phyloP scores from a whole-genome alignment of 2,329 filamentous ascomycete species.

The Tympanopsis confertula region DNA sequence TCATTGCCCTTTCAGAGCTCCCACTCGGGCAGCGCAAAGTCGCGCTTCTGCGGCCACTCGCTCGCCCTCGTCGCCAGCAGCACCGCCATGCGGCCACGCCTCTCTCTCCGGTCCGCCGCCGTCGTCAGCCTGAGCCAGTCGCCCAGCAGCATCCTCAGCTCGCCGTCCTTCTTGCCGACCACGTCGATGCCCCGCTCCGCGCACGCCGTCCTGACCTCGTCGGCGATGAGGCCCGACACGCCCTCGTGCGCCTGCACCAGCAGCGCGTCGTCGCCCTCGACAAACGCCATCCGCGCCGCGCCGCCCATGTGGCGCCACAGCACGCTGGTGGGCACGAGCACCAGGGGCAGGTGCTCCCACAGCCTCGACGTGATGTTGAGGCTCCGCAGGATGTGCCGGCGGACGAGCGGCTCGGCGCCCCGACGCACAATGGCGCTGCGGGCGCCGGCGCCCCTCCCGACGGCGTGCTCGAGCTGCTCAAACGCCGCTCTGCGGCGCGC shows the following conservation, averaged over 20 bases:
- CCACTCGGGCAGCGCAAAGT: too few species aligned
- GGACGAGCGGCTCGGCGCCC: slow-evolving; percentile 20
- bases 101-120: slow-evolving; percentile 19
- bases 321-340: slow-evolving; percentile 14
- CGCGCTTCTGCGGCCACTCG: too few species aligned
- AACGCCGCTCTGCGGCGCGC: slow-evolving; percentile 36
- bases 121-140: slow-evolving; percentile 35
- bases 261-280: slow-evolving; percentile 61
- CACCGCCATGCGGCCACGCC: slow-evolving; percentile 2
- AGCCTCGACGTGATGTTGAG: slow-evolving; percentile 10
- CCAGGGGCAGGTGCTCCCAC: slow-evolving; percentile 19
- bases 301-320: slow-evolving; percentile 18
- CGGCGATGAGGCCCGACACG: slow-evolving; percentile 38
- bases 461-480: slow-evolving; percentile 17
- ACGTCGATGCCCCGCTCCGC: slow-evolving; percentile 56
- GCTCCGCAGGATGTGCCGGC: slow-evolving; percentile 16
- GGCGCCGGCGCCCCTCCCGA: slow-evolving; percentile 13
- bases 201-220: slow-evolving; percentile 61
- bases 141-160: slow-evolving; percentile 33
- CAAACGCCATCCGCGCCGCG: slow-evolving; percentile 35
- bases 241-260: slow-evolving; percentile 50
- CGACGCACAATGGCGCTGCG: slow-evolving; percentile 7
- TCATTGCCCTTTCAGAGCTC: too few species aligned
- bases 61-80: neutral
- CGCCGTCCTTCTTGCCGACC: slow-evolving; percentile 41